These are phyloP conservation scores for Fusarium torulosum DNA, from an alignment of 2,329 filamentous ascomycete species.

Conservation along the genomic window DNA sequence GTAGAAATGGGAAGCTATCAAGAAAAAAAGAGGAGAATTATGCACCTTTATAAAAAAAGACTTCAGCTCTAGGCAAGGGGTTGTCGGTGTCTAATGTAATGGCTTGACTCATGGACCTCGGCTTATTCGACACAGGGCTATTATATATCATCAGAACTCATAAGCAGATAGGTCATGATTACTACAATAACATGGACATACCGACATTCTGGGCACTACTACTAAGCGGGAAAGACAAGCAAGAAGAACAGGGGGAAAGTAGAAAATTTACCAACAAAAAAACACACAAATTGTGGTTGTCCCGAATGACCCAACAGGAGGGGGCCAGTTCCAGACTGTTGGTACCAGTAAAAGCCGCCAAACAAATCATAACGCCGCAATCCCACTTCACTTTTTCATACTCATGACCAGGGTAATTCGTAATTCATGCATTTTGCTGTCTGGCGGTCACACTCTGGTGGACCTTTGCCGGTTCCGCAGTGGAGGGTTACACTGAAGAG, in stretches of 20 bases:
- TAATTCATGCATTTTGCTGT: background rate
- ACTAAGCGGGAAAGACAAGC: background rate
- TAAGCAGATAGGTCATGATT: background rate
- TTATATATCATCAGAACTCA: background rate
- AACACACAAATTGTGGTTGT: constrained; percentile 14
- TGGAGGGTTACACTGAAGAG: constrained; percentile 1
- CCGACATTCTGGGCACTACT: background rate
- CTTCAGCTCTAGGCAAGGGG: background rate
- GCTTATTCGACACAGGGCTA: background rate
- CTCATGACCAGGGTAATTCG: constrained; percentile 9
- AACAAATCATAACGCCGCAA: constrained; percentile 17
- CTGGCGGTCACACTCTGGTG: constrained; percentile 13
- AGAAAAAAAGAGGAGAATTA: constrained; percentile 24
- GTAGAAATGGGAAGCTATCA: constrained; percentile 19
- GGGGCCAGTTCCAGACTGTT: constrained; percentile 27
- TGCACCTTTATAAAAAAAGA: constrained; percentile 2
- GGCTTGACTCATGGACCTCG: background rate
- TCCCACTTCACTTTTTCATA: background rate
- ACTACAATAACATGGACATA: background rate
- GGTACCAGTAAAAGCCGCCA: constrained; percentile 12
- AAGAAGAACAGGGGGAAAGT: background rate
- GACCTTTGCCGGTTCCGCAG: background rate
- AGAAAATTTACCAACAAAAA: background rate
- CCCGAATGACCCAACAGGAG: constrained; percentile 12
- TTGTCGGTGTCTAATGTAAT: background rate